Conservation (phyloP, 495 filamentous ascomycete genomes). For the Apiosordaria backusii region DNA sequence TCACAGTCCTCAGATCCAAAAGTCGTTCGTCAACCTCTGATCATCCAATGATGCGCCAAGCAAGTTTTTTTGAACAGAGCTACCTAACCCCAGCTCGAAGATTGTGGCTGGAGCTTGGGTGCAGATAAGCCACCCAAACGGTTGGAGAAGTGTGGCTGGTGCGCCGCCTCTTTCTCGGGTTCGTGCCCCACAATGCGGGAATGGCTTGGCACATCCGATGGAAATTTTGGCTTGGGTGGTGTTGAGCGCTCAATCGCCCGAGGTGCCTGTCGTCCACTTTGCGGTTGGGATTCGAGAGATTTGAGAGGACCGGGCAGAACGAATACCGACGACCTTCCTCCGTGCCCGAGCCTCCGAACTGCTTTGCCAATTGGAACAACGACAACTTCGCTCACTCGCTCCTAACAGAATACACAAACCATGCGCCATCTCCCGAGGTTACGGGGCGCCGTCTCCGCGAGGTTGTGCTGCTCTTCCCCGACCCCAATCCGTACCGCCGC, state of each 20-base stretch:
- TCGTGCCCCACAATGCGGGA: constrained; percentile 6
- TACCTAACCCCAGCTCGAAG: not conserved
- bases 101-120: not conserved
- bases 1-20: constrained; percentile 7
- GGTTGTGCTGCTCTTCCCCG: constrained; percentile 23
- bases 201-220: not conserved
- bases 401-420: not conserved
- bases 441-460: constrained; percentile 22
- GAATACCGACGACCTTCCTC: not conserved
- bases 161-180: not conserved
- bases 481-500: constrained; percentile 20
- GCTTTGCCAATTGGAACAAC: constrained; percentile 13
- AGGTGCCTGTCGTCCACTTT: constrained; percentile 2
- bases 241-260: not conserved
- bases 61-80: constrained; percentile 24
- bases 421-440: constrained; percentile 35
- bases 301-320: not conserved
- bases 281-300: not conserved
- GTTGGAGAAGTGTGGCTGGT: constrained; percentile 13
- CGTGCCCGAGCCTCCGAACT: not conserved
- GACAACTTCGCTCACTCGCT: not conserved
- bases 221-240: constrained; percentile 2
- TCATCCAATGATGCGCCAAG: constrained; percentile 26
- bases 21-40: constrained; percentile 23
- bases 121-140: constrained; percentile 12